Conservation (phyloP, 192 early-diverging fungal genomes). For the Entomortierella chlamydospora region DNA sequence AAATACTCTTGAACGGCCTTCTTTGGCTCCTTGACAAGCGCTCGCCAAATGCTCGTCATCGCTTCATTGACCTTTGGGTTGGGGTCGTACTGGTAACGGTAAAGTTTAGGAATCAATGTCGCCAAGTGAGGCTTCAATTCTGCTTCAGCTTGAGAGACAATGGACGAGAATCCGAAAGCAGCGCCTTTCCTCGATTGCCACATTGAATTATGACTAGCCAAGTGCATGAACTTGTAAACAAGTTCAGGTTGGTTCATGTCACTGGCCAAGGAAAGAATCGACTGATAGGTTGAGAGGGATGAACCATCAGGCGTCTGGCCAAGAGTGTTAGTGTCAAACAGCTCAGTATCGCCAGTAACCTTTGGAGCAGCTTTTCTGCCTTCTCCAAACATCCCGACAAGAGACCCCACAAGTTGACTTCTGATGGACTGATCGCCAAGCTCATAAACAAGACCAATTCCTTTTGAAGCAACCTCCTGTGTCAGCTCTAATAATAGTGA, state of each 20-base stretch:
- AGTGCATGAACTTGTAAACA: constrained; percentile 93
- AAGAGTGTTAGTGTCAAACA: constrained; percentile 76
- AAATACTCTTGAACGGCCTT: constrained; percentile 81
- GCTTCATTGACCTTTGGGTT: constrained; percentile 85
- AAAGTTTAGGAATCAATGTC: constrained; percentile 84
- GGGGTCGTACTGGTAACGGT: constrained; percentile 92
- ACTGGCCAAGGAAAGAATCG: constrained; percentile 87
- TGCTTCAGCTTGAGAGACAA: constrained; percentile 81
- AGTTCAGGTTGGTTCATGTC: constrained; percentile 96
- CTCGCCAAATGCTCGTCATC: constrained; percentile 93
- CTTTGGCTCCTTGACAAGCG: constrained; percentile 74
- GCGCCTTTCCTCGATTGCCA: constrained; percentile 92
- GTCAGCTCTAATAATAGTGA: constrained; percentile 67
- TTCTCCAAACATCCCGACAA: constrained; percentile 84
- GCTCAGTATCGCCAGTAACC: constrained; percentile 73
- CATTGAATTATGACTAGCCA: constrained; percentile 92
- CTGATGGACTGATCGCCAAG: constrained; percentile 76
- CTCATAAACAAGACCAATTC: constrained; percentile 86
- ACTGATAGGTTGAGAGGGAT: constrained; percentile 77
- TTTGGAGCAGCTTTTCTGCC: constrained; percentile 64
- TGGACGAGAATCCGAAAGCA: constrained; percentile 85
- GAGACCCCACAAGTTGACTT: constrained; percentile 73
- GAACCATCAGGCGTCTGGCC: constrained; percentile 83
- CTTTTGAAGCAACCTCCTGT: constrained; percentile 90
- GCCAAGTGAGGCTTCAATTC: constrained; percentile 85